Evolutionary conservation across 1,284 basidiomycete genomes (phyloP).

Genomic region (Agroathelia rolfsii): DNA sequence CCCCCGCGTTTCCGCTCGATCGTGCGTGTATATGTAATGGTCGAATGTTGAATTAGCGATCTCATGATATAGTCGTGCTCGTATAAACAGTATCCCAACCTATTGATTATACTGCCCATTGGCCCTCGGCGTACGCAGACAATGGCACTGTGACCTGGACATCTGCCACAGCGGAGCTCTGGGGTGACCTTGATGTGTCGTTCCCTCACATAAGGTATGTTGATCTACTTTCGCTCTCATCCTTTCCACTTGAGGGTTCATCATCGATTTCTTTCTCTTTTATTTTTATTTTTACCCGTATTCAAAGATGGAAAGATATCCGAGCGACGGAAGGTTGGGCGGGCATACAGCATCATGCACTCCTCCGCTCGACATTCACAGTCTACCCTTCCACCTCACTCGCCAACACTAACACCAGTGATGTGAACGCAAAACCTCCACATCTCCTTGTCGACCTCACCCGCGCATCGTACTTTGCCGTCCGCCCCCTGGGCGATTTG

Average conservation of each 20-base stretch:
- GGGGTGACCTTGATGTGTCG: constrained; percentile 45
- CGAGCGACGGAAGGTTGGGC: constrained; percentile 76
- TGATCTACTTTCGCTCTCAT: not conserved
- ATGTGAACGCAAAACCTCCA: constrained; percentile 16
- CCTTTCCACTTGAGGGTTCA: constrained; percentile 8
- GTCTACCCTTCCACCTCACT: constrained; percentile 34
- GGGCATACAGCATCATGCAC: constrained; percentile 61
- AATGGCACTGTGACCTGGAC: constrained; percentile 51
- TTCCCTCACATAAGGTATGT: constrained; percentile 51
- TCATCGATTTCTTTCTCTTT: constrained; percentile 5
- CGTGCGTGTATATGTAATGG: constrained; percentile 24
- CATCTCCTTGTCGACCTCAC: constrained; percentile 32
- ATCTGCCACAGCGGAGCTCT: constrained; percentile 23
- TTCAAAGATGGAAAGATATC: constrained; percentile 50
- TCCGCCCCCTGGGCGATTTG: constrained; percentile 21
- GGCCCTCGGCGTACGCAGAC: constrained; percentile 60
- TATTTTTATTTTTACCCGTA: not conserved
- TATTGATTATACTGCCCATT: constrained; percentile 35
- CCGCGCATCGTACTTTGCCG: constrained; percentile 31
- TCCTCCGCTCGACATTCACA: constrained; percentile 53
- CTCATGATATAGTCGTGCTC: constrained; percentile 1
- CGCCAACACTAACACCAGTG: no score
- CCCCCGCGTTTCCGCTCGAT: constrained; percentile 63
- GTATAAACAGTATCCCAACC: constrained; percentile 28
- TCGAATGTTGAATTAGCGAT: not conserved